These are phyloP conservation scores for Coccomyxa sp. DNA, from an alignment of 139 green algal genomes.

Conservation along the genomic window DNA sequence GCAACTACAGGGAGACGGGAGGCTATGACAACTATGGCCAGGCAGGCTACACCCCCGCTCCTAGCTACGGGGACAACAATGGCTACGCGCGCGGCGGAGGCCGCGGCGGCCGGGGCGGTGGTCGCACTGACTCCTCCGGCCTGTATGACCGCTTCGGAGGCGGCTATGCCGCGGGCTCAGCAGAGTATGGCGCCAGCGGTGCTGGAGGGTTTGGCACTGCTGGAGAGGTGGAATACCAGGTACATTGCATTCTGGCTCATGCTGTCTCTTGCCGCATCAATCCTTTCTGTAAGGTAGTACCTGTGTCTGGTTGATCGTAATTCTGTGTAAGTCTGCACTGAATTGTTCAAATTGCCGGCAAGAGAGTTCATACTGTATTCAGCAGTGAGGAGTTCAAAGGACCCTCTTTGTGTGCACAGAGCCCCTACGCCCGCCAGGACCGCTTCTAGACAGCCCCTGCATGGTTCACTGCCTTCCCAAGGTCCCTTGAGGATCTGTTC, in stretches of 20 bases:
- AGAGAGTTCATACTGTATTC: no score
- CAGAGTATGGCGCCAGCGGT: background rate
- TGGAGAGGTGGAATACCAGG: background rate
- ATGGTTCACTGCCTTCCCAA: no score
- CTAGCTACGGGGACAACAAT: background rate
- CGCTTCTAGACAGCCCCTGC: background rate
- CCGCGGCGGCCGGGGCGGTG: constrained; percentile 10
- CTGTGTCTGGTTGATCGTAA: no score
- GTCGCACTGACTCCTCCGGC: background rate
- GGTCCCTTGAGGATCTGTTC: no score
- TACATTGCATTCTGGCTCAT: no score
- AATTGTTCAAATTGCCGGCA: no score
- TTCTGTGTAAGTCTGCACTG: no score
- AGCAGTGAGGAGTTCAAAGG: no score
- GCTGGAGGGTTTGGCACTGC: no score
- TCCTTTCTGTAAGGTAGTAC: no score
- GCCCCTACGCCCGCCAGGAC: constrained; percentile 1
- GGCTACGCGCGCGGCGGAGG: background rate
- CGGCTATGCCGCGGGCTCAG: background rate
- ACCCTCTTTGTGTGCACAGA: background rate
- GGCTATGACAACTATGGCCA: constrained; percentile 23
- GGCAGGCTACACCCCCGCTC: constrained; percentile 4
- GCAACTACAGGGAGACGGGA: constrained; percentile 6
- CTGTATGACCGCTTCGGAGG: constrained; percentile 19
- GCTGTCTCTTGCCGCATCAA: no score